These are phyloP conservation scores for Cunninghamia lanceolata DNA, from an alignment of 75 land plant species.

Conservation along the genomic window DNA sequence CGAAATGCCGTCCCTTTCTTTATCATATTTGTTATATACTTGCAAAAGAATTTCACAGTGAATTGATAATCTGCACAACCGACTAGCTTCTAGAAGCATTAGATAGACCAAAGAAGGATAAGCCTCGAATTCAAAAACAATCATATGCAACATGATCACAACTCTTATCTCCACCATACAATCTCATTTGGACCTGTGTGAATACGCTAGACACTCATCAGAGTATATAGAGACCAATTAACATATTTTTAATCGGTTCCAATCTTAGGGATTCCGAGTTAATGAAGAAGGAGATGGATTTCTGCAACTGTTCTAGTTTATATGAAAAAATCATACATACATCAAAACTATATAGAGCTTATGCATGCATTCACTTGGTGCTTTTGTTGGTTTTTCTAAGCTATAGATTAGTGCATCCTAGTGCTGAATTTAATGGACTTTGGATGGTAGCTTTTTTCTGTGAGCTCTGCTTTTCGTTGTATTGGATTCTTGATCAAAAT, in stretches of 20 bases:
- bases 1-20: neutral
- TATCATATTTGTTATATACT: neutral
- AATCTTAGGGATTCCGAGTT: neutral
- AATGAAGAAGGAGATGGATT: neutral
- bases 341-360: neutral
- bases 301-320: neutral
- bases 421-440: neutral
- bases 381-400: neutral
- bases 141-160: neutral
- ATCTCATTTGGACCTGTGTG: no score
- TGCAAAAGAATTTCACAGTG: neutral
- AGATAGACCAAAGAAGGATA: neutral
- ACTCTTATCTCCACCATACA: neutral
- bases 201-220: neutral
- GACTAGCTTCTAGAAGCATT: no score
- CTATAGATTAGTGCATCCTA: neutral
- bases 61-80: neutral
- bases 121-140: no score
- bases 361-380: neutral
- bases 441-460: neutral
- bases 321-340: neutral
- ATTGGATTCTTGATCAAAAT: constrained; percentile 1
- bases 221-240: neutral
- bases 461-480: neutral
- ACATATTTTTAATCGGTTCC: neutral